A percentile compares a stretch with the other conserved stretches of the same genome.
phyloP scores from a whole-genome alignment of 306 rosid species.

The Purshia tridentata region DNA sequence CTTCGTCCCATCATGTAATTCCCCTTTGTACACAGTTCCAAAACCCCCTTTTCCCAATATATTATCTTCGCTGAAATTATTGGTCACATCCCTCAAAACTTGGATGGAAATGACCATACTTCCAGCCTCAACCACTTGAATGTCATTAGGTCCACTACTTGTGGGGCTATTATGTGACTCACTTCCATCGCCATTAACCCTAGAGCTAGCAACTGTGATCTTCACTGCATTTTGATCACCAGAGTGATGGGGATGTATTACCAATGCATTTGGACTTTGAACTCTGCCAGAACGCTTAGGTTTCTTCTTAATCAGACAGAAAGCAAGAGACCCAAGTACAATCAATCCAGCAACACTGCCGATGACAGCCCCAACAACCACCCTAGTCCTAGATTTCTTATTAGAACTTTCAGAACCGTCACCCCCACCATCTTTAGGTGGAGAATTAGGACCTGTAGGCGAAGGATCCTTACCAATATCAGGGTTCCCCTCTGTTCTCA shows the following conservation, averaged over 20 bases:
- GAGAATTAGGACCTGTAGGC: background rate
- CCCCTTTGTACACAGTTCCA: constrained; percentile 83
- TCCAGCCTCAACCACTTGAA: constrained; percentile 56
- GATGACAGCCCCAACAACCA: constrained; percentile 36
- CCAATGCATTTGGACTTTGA: constrained; percentile 25
- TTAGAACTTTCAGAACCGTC: too few relatives aligned
- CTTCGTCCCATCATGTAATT: constrained; percentile 79
- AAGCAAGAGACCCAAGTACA: constrained; percentile 27
- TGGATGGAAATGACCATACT: constrained; percentile 69
- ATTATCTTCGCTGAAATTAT: constrained; percentile 58
- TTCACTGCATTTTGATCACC: constrained; percentile 43
- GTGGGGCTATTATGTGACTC: constrained; percentile 27
- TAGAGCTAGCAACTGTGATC: constrained; percentile 31
- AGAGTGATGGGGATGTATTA: constrained; percentile 44
- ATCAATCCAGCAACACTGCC: constrained; percentile 30
- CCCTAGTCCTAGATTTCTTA: constrained; percentile 18
- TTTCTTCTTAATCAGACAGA: constrained; percentile 26
- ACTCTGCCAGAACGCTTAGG: constrained; percentile 22
- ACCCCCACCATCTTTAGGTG: constrained; percentile 1
- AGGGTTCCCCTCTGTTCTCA: constrained; percentile 50
- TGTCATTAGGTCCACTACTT: constrained; percentile 32
- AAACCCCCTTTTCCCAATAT: constrained; percentile 83
- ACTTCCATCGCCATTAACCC: constrained; percentile 25
- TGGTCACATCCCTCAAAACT: constrained; percentile 65
- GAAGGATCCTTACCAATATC: constrained; percentile 55